Evolutionary conservation across 192 early-diverging fungal genomes (phyloP).

Genomic region (Dimargaris xerosporica): DNA sequence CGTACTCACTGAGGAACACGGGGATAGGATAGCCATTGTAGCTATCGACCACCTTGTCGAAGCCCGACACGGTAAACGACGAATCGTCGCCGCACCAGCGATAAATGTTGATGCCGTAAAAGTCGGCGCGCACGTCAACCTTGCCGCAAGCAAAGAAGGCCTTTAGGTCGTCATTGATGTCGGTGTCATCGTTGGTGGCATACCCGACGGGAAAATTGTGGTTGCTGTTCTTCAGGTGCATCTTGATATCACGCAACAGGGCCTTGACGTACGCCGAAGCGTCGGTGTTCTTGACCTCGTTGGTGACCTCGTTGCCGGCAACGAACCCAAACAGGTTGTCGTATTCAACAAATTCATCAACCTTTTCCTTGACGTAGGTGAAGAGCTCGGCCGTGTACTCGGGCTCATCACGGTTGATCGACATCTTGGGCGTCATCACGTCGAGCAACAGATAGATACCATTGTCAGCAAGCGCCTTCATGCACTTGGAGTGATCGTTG

Average conservation of each 20-base stretch:
- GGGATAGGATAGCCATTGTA: constrained; percentile 44
- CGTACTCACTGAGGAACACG: constrained; percentile 60
- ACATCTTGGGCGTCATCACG: constrained; percentile 36
- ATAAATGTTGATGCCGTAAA: constrained; percentile 61
- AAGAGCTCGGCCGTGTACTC: constrained; percentile 37
- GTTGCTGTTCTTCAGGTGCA: constrained; percentile 32
- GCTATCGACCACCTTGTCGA: constrained; percentile 41
- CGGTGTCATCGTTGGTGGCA: constrained; percentile 55
- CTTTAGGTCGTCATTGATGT: constrained; percentile 45
- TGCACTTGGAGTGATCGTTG: constrained; percentile 52
- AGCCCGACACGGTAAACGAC: constrained; percentile 49
- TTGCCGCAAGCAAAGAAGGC: constrained; percentile 57
- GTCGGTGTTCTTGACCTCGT: constrained; percentile 37
- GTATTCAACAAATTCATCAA: constrained; percentile 52
- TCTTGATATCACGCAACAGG: constrained; percentile 46
- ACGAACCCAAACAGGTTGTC: constrained; percentile 49
- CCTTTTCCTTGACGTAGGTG: constrained; percentile 35
- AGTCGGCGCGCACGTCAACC: constrained; percentile 40
- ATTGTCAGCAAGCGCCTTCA: constrained; percentile 42
- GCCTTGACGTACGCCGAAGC: constrained; percentile 55
- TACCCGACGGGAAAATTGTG: constrained; percentile 58
- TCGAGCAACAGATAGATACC: constrained; percentile 63
- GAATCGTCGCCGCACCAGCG: constrained; percentile 53
- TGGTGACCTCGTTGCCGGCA: constrained; percentile 63
- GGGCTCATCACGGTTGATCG: constrained; percentile 51